Percentiles rank a stretch among this genome's conserved stretches.
phyloP scores from a whole-genome alignment of 768 basidiomycete species.

The Cystobasidium onofrii region DNA sequence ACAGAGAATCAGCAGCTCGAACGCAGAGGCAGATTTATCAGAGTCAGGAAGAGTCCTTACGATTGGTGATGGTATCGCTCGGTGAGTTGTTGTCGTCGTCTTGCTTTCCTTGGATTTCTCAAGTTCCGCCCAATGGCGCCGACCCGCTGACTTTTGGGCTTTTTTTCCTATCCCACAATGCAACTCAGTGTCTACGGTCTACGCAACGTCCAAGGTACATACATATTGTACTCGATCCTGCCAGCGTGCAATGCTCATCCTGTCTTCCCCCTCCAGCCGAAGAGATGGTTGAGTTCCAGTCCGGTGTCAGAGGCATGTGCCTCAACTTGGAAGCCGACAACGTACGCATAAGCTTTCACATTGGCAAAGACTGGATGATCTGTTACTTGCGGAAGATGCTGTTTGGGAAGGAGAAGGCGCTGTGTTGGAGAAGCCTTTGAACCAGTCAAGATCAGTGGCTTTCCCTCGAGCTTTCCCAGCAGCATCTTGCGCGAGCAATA shows the following conservation, averaged over 20 bases:
- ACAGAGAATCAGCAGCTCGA: slow-evolving; percentile 88
- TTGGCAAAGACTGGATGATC: neutral
- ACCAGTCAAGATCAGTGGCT: too few relatives aligned
- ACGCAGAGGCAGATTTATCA: slow-evolving; percentile 87
- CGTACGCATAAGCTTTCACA: slow-evolving; percentile 26
- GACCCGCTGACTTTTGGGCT: neutral
- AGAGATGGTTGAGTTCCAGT: slow-evolving; percentile 99
- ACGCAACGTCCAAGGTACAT: slow-evolving; percentile 87
- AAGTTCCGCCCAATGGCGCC: neutral
- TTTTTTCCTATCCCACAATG: neutral
- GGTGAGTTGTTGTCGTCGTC: slow-evolving; percentile 26
- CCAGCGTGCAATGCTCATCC: neutral
- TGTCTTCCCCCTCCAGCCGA: slow-evolving; percentile 52
- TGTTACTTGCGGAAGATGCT: neutral
- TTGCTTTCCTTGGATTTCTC: neutral
- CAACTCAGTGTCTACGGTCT: slow-evolving; percentile 85
- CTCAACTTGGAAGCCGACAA: slow-evolving; percentile 97
- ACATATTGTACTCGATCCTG: neutral
- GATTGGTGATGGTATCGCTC: slow-evolving; percentile 86
- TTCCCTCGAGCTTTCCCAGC: too few relatives aligned
- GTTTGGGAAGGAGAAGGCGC: neutral
- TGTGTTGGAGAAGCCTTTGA: neutral
- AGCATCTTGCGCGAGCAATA: neutral
- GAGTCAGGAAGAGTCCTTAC: slow-evolving; percentile 97
- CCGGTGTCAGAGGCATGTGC: slow-evolving; percentile 98